These are phyloP conservation scores for Dillenia suffruticosa DNA, from an alignment of 164 flowering plant species.

Conservation along the genomic window DNA sequence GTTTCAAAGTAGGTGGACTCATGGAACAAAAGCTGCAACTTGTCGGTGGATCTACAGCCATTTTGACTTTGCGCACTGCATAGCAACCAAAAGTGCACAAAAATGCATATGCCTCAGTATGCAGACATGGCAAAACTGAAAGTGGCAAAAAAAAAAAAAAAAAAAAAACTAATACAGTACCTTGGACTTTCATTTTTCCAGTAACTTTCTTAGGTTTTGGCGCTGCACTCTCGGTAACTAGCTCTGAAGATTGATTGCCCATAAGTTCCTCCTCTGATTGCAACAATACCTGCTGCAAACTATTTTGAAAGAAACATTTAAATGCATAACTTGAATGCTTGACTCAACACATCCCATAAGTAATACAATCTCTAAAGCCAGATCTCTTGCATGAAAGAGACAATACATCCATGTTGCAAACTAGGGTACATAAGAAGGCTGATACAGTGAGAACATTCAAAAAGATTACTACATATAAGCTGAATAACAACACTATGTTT, in stretches of 20 bases:
- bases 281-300: slow-evolving; percentile 67
- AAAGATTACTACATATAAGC: no score
- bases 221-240: slow-evolving; percentile 19
- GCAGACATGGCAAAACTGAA: background rate
- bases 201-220: slow-evolving; percentile 37
- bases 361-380: no score
- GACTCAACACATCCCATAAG: no score
- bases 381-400: no score
- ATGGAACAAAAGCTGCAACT: slow-evolving; percentile 70
- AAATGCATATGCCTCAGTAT: no score
- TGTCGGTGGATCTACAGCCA: slow-evolving; percentile 67
- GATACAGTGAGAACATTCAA: no score
- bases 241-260: no score
- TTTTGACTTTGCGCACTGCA: slow-evolving; percentile 86
- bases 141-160: no score
- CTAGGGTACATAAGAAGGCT: no score
- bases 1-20: slow-evolving; percentile 34
- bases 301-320: slow-evolving; percentile 13
- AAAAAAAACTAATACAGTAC: slow-evolving; percentile 20
- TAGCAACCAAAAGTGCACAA: slow-evolving; percentile 7
- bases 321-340: background rate
- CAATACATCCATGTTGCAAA: no score
- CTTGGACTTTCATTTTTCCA: slow-evolving; percentile 85
- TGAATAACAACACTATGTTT: no score
- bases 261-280: slow-evolving; percentile 34